Base-by-base conservation (phyloP, 2,329 filamentous ascomycete species). In the Sporothrix sp. region DNA sequence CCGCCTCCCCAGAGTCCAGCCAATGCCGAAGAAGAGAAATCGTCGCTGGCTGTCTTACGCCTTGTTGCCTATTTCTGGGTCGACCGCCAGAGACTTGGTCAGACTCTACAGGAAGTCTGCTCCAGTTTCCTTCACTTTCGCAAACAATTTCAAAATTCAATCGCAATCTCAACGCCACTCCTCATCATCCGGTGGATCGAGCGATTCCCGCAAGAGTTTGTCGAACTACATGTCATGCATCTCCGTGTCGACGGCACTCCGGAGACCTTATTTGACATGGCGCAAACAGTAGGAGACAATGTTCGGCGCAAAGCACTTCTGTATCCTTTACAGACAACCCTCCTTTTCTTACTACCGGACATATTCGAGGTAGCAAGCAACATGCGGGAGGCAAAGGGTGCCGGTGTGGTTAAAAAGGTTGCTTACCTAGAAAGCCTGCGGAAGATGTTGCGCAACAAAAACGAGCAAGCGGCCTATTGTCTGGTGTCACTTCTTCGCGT, bases 281-380 rank as follows among this genome's bases (percentile, higher is more conserved):
- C 78, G 5, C 74, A 79, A 56, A 78, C 77, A 3, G 72, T 81
- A 25, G 71, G 73, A 32, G 81, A 84, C 60, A 77, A 73, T 50
- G 71, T 70, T 33, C 73, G 73, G 55, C 72, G 75, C 43, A 78
- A 73, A 56, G 70, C 71, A 3, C 66, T 78, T 28, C 66, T 84
- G 18, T 81, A 75, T 57, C 80, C 81, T 14, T 69, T 85, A 47
- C 82, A 85, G 60, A 79, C 74, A 2, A 72, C 75, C 11, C 65
- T 85, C 4, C 65, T 85, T 9, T 75, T 85, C 52, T 69, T 85
- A 8, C 66, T 84, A 8, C 82, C 82, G 4, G 82, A 85, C 57
- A 78, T 85, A 6, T 85, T 85, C 56, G 79, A 84, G 63, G 79
- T 84, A 30, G 81, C 81, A 23, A 82, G 79, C 63, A 82, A 82